Evolutionary conservation across 2,329 filamentous ascomycete genomes (phyloP).

Genomic region (Decorospora gaudefroyi): DNA sequence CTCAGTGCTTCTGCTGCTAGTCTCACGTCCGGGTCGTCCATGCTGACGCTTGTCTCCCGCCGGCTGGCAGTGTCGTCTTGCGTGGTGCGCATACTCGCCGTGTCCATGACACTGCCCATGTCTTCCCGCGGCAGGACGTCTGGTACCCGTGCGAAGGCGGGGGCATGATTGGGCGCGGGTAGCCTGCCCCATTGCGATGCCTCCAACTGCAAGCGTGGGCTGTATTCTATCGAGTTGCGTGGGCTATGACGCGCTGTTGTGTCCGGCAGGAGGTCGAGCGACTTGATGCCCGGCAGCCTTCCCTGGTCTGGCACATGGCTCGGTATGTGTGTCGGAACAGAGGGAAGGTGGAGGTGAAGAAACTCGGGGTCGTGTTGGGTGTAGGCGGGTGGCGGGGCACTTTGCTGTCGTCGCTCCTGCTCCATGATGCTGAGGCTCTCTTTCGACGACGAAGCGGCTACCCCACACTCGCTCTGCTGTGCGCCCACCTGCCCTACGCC

Average conservation of each 20-base stretch:
- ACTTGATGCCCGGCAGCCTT: slow-evolving; percentile 52
- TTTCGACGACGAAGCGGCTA: too few species aligned
- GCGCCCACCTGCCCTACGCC: slow-evolving; percentile 1
- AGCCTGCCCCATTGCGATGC: slow-evolving; percentile 35
- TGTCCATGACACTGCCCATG: slow-evolving; percentile 52
- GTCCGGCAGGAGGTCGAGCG: slow-evolving; percentile 49
- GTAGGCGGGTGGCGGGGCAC: slow-evolving; percentile 52
- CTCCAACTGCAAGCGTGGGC: slow-evolving; percentile 35
- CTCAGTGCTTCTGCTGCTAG: slow-evolving; percentile 57
- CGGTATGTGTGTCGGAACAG: slow-evolving; percentile 48
- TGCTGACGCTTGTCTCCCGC: slow-evolving; percentile 52
- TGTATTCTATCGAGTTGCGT: slow-evolving; percentile 43
- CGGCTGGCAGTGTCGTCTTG: slow-evolving; percentile 40
- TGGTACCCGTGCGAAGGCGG: slow-evolving; percentile 43
- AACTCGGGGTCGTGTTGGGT: slow-evolving; percentile 49
- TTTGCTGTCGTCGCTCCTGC: slow-evolving; percentile 41
- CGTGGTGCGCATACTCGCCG: slow-evolving; percentile 50
- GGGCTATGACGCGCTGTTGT: slow-evolving; percentile 32
- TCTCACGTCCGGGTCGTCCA: slow-evolving; percentile 56
- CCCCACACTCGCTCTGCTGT: slow-evolving; percentile 14
- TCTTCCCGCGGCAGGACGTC: slow-evolving; percentile 37
- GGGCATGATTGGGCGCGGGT: slow-evolving; percentile 32
- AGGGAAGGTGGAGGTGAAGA: slow-evolving; percentile 50
- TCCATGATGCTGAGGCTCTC: too few species aligned
- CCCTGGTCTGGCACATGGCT: slow-evolving; percentile 22